Evolutionary conservation across 2,329 filamentous ascomycete species (phyloP).

Genomic region (Colletotrichum lindemuthianum): DNA sequence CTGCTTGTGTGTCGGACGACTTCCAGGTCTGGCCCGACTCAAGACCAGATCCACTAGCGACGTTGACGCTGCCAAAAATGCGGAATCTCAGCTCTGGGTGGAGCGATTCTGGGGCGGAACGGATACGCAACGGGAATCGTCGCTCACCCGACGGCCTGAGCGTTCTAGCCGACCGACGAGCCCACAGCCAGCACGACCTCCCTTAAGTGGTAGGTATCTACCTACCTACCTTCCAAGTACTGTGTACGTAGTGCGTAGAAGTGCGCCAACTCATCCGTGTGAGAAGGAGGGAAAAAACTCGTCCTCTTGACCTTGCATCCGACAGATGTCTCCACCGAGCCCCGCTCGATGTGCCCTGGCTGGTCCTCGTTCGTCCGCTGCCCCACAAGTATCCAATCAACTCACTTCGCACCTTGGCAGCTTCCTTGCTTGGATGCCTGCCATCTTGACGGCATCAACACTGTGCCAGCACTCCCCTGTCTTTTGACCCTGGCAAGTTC

Average conservation of each 20-base stretch:
- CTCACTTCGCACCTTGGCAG: no score
- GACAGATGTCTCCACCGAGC: constrained; percentile 1
- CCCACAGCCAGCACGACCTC: constrained; percentile 32
- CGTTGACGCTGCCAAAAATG: neutral
- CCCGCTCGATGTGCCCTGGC: neutral
- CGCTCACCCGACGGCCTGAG: constrained; percentile 35
- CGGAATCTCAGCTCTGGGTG: neutral
- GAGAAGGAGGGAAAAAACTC: no score
- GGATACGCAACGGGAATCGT: constrained; percentile 29
- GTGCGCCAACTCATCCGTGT: neutral
- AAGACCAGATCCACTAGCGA: no score
- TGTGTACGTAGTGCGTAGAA: neutral
- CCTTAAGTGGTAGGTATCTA: constrained; percentile 4
- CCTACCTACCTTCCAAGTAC: no score
- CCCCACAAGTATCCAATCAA: constrained; percentile 14
- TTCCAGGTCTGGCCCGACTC: no score
- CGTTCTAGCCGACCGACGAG: constrained; percentile 9
- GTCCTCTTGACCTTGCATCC: constrained; percentile 3
- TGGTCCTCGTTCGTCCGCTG: constrained; percentile 8
- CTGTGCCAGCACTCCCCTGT: constrained; percentile 10
- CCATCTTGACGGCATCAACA: constrained; percentile 16
- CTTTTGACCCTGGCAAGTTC: constrained; percentile 5
- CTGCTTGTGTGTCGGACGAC: no score
- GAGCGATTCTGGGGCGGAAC: constrained; percentile 12
- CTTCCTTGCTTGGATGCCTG: constrained; percentile 2